A percentile compares a stretch with the other conserved stretches of the same genome.
Evolutionary conservation across 192 early-diverging fungal species (phyloP).

Genomic region (Fimicolochytrium jonesii): DNA sequence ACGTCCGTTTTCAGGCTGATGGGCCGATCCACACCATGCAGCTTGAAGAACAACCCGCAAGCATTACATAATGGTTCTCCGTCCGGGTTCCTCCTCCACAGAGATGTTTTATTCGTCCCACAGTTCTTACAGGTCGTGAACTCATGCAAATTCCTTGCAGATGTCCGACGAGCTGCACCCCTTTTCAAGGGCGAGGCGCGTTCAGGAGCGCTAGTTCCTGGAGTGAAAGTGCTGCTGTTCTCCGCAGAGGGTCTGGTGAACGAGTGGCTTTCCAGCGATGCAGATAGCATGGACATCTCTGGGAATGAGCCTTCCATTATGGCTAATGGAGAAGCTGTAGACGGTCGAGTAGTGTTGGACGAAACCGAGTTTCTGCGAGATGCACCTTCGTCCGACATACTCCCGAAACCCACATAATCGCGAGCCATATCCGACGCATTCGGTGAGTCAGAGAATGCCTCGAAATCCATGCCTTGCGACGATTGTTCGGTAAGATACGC

Average conservation of each 20-base stretch:
- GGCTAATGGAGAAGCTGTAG: background rate
- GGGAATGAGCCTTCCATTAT: background rate
- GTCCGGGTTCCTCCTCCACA: slow-evolving; percentile 90
- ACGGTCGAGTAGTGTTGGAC: background rate
- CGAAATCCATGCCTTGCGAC: too few species aligned
- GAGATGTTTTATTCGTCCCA: slow-evolving; percentile 79
- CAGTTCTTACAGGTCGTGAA: slow-evolving; percentile 72
- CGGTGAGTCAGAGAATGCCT: too few species aligned
- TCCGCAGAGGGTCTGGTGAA: too few species aligned
- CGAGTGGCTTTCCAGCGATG: too few species aligned
- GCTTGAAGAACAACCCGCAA: slow-evolving; percentile 91
- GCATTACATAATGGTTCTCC: slow-evolving; percentile 95
- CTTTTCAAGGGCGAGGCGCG: background rate
- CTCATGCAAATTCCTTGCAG: slow-evolving; percentile 11
- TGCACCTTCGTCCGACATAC: too few species aligned
- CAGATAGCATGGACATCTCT: too few species aligned
- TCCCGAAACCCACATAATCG: too few species aligned
- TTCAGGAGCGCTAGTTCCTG: too few species aligned
- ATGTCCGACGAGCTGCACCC: background rate
- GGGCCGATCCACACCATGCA: slow-evolving; percentile 86
- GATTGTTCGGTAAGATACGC: too few species aligned
- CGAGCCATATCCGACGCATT: too few species aligned
- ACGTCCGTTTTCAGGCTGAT: slow-evolving; percentile 84
- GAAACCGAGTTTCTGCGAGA: too few species aligned
- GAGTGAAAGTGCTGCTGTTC: too few species aligned